Evolutionary conservation across 2,329 filamentous ascomycete genomes (phyloP).

Genomic region (Nannizzia gypsea): DNA sequence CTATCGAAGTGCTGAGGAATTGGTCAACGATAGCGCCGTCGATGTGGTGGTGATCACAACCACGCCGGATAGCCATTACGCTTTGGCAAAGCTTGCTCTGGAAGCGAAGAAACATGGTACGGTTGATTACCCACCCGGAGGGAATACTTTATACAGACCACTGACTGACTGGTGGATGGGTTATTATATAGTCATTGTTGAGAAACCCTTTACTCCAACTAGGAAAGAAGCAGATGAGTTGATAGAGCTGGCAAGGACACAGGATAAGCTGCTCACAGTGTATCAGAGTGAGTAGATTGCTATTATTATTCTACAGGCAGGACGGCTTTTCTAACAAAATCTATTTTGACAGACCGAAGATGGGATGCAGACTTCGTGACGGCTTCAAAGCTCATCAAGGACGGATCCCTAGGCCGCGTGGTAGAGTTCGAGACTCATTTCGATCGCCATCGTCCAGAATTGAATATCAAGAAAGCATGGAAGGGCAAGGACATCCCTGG

Average conservation of each 20-base stretch:
- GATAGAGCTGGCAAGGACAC: constrained; percentile 42
- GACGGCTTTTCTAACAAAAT: too few species aligned
- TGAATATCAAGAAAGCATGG: constrained; percentile 44
- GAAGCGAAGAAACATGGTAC: constrained; percentile 56
- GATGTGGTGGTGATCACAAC: constrained; percentile 62
- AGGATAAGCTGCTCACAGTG: constrained; percentile 48
- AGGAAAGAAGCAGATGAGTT: constrained; percentile 55
- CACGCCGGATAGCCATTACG: constrained; percentile 59
- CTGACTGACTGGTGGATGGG: neutral
- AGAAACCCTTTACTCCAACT: constrained; percentile 73
- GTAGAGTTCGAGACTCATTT: constrained; percentile 72
- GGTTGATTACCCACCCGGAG: neutral
- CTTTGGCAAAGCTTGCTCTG: constrained; percentile 52
- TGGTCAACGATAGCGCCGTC: constrained; percentile 54
- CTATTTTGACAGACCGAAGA: constrained; percentile 43
- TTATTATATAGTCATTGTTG: constrained; percentile 51
- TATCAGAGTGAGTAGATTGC: constrained; percentile 46
- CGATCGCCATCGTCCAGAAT: constrained; percentile 56
- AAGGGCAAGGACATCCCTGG: constrained; percentile 55
- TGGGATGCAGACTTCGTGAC: constrained; percentile 71
- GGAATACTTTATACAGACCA: too few species aligned
- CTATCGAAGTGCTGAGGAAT: constrained; percentile 49
- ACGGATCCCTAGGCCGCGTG: constrained; percentile 54
- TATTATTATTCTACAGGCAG: too few species aligned
- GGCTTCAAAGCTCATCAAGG: constrained; percentile 49